Evolutionary conservation across 352 stramenopile genomes (phyloP), one percentile per base, ranked within the genome.

Genomic region (Phytophthora podocarpi): DNA sequence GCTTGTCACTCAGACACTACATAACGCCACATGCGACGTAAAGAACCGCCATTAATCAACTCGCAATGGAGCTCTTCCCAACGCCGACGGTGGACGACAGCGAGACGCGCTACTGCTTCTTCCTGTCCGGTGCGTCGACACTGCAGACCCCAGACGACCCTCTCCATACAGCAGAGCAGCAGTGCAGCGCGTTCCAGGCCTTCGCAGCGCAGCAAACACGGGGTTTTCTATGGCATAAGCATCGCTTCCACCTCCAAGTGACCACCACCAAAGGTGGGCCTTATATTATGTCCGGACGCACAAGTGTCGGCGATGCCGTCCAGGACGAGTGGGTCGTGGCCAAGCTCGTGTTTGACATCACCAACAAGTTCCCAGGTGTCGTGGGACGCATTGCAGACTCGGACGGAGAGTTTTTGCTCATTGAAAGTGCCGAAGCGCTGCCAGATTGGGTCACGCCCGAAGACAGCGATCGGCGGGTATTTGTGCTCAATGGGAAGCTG

Each of bases 351-450:
- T 72, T 78, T n/a, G 64, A 73, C 50, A 58, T 91, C 30, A 83
- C 80, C 1, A 63, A 24, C 15, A 48, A 34, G 11, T 67, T 79
- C 37, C 49, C 59, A 23, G 41, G 68, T 18, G 54, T 87, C 13
- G 43, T 88, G 9, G 66, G 74, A 20, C 60, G 74, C 8, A 51
- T 87, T 5, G 57, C 23, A 4, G 84, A 91, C 59, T 56, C 66
- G 4, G 84, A 91, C 59, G 84, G 84, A 28, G 78, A 93, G 56
- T 91, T 93, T 59, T 50, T 93, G 28, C 73, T 93, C 50, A 90
- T 93, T 58, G 82, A 91, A 62, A 80, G 72, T 24, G 84, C 84
- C n/a, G 76, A 91, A 30, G 61, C 60, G 31, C 63, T 93, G 16
- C 84, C 82, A 4, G 64, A 85, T 28, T 91, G 84, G 84, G 70